A percentile compares a stretch with the other conserved stretches of the same genome.
phyloP scores from a whole-genome alignment of 2,329 filamentous ascomycete genomes.

The Didymella lethalis region DNA sequence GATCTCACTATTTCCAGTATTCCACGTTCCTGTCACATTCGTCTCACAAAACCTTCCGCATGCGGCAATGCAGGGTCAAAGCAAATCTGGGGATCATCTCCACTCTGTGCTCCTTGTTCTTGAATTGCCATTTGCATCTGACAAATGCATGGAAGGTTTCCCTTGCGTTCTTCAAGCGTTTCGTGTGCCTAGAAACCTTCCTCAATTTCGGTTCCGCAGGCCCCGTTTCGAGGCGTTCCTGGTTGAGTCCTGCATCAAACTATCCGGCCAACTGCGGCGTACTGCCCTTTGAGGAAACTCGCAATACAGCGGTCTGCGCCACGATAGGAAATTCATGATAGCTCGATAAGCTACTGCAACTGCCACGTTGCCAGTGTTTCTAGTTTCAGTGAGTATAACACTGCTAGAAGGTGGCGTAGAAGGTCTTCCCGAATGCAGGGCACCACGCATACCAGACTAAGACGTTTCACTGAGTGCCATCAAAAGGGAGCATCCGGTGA shows the following conservation, averaged over 20 bases:
- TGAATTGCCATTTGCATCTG: conserved; percentile 10
- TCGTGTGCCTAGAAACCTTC: conserved; percentile 17
- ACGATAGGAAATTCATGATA: conserved; percentile 7
- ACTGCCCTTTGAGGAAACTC: conserved; percentile 2
- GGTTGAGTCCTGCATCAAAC: background rate
- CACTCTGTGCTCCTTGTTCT: conserved; percentile 23
- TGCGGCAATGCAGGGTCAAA: conserved; percentile 15
- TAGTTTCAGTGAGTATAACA: conserved; percentile 8
- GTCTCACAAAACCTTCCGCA: conserved; percentile 21
- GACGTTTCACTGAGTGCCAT: conserved; percentile 8
- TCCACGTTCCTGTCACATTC: conserved; percentile 15
- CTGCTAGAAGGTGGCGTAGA: conserved; percentile 22
- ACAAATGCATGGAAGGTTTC: conserved; percentile 7
- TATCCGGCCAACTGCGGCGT: conserved; percentile 11
- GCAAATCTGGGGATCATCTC: conserved; percentile 25
- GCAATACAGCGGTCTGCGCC: conserved; percentile 5
- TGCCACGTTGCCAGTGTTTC: conserved; percentile 6
- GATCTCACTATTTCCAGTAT: conserved; percentile 22
- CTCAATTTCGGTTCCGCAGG: background rate
- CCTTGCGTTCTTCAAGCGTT: background rate
- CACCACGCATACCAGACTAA: conserved; percentile 1
- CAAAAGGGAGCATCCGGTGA: conserved; percentile 6
- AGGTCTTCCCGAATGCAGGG: conserved; percentile 19
- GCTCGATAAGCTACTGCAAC: conserved; percentile 12
- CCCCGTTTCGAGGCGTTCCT: conserved; percentile 10